phyloP scores from a whole-genome alignment of 768 basidiomycete genomes.

The Guyanaporus albipodus region DNA sequence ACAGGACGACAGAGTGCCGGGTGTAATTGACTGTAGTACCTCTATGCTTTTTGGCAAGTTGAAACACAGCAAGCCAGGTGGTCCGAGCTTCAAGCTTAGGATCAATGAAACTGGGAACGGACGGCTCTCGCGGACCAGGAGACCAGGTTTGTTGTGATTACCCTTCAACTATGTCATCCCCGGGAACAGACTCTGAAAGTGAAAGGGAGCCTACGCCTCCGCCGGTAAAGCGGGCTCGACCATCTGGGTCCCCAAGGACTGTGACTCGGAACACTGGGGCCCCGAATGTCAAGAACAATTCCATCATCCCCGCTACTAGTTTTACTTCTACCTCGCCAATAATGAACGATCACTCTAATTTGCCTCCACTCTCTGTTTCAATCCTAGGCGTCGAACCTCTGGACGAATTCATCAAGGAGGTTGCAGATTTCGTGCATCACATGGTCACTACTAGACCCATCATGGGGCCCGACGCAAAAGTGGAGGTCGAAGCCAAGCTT shows the following conservation, averaged over 20 bases:
- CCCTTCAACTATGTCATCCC: conserved; percentile 25
- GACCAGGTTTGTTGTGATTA: conserved; percentile 3
- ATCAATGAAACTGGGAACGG: too few species aligned
- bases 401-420: conserved; percentile 89
- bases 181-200: conserved; percentile 28
- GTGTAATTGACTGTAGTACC: too few species aligned
- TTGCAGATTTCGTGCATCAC: conserved; percentile 85
- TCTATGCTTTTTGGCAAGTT: too few species aligned
- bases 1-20: not conserved
- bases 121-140: not conserved
- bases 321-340: conserved; percentile 12
- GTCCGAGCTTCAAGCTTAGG: too few species aligned
- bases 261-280: conserved; percentile 18
- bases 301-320: conserved; percentile 7
- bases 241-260: conserved; percentile 28
- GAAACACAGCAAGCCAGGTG: too few species aligned
- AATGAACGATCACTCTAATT: conserved; percentile 26
- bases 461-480: conserved; percentile 42
- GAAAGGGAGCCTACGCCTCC: conserved; percentile 24
- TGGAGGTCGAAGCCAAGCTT: conserved; percentile 92
- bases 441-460: conserved; percentile 58
- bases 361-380: conserved; percentile 70
- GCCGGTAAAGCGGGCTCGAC: conserved; percentile 39
- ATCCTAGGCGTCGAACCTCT: conserved; percentile 88
- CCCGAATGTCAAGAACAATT: conserved; percentile 20